Base-by-base conservation (phyloP, 305 asterid species). In the Solanum hybrid region DNA sequence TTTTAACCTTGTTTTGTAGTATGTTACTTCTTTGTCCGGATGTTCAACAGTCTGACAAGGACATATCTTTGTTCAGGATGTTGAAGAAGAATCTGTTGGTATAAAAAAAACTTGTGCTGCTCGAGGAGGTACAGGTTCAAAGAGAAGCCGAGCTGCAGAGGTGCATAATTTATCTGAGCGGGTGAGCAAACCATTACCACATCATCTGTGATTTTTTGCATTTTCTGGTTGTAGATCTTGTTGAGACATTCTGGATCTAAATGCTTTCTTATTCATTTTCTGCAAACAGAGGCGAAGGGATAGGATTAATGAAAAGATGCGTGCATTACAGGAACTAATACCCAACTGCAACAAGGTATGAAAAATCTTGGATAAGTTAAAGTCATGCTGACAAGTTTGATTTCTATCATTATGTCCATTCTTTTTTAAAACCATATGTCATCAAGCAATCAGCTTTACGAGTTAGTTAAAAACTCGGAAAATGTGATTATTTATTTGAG, bases 331-430 rank as follows among this genome's bases (percentile, higher is more conserved):
- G 91, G 99, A 96, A 93, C 98, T 97, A 42, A 96, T 97, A 90
- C 99, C 99, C 51, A 97, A 97, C 93, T 97, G 99, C 95, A 97
- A 95, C 88, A 97, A 97, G 99, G 99, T 96, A 93, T 73, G 74
- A 37, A 24, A 88, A 78, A 16, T 77, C 77, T 88, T 46, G 74
- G 35, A 28, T 20, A 71, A 89, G 57, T 29, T 86, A 89, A 86
- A 88, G 86, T 82, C 84, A 29, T 89, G 90, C 81, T n/a, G 89
- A 57, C 51, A 78, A 79, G 42, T 71, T 64, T 89, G 77, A 88
- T 86, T 80, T 90, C 81, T 69, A 8, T 67, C 7, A 24, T 46
- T 61, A 46, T 29, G 74, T 83, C 74, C 35, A 18, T 29, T 46
- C 73, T 18, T 83, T 81, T 51, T 83, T 12, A 4, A 35, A 78